Percentiles rank a stretch among this genome's conserved stretches.
Evolutionary conservation across 768 basidiomycete species (phyloP).

Genomic region (Trametopsis cervina): DNA sequence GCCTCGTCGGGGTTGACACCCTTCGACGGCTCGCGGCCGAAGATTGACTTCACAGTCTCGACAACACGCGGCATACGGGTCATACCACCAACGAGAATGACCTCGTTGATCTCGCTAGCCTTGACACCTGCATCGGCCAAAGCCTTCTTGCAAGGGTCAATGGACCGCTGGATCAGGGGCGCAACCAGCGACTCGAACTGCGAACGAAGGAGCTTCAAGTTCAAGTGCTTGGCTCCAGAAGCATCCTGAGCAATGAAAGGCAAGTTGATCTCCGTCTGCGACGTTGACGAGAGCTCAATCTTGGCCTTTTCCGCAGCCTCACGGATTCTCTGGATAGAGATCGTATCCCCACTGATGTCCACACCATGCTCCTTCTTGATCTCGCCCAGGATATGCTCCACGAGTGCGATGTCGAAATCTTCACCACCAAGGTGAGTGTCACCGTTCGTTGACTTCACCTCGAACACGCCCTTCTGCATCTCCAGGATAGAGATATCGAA

Average conservation of each 20-base stretch:
- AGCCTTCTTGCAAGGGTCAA: conserved; percentile 98
- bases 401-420: conserved; percentile 90
- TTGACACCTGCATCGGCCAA: conserved; percentile 91
- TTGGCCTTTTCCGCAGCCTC: conserved; percentile 99
- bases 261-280: conserved; percentile 94
- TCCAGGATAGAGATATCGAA: conserved; percentile 99
- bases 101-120: conserved; percentile 88
- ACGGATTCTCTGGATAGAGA: conserved; percentile 98
- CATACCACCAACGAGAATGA: conserved; percentile 99
- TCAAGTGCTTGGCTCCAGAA: conserved; percentile 95
- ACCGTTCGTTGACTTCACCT: conserved; percentile 99
- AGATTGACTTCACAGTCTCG: conserved; percentile 90
- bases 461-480: conserved; percentile 99
- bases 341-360: conserved; percentile 77
- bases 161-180: conserved; percentile 77
- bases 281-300: conserved; percentile 91
- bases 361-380: conserved; percentile 93
- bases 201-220: conserved; percentile 79
- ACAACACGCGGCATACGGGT: conserved; percentile 94
- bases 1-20: conserved; percentile 99
- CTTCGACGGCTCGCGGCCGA: conserved; percentile 95
- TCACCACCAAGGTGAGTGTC: conserved; percentile 96
- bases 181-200: conserved; percentile 86
- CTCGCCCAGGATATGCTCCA: conserved; percentile 78
- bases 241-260: conserved; percentile 98